A percentile compares a stretch with the other conserved stretches of the same genome.
phyloP scores from a whole-genome alignment of 2,329 filamentous ascomycete species.

The Penicillium sp. region DNA sequence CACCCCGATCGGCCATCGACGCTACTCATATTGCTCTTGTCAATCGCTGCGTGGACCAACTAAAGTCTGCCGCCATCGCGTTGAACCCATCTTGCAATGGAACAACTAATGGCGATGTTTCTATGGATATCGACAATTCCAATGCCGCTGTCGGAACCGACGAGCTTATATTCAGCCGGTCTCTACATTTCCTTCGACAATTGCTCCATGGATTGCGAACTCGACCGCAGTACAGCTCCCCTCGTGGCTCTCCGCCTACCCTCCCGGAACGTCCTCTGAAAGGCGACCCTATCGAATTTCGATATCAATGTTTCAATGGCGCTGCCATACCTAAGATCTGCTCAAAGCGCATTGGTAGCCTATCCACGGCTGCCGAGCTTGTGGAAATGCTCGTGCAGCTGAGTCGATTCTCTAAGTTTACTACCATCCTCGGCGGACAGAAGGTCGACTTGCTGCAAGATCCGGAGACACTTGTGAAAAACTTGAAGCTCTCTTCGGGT shows the following conservation, averaged over 20 bases:
- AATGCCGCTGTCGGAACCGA: constrained; percentile 53
- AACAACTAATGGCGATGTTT: constrained; percentile 47
- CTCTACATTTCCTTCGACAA: constrained; percentile 64
- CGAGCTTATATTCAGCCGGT: constrained; percentile 65
- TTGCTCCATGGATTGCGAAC: constrained; percentile 58
- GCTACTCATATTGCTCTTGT: constrained; percentile 68
- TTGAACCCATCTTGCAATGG: constrained; percentile 53
- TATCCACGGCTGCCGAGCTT: constrained; percentile 69
- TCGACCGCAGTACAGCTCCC: constrained; percentile 58
- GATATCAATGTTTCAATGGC: constrained; percentile 71
- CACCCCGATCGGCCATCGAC: constrained; percentile 49
- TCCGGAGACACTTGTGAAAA: constrained; percentile 62
- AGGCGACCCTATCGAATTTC: constrained; percentile 65
- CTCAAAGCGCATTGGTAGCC: constrained; percentile 63
- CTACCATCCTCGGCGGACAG: constrained; percentile 67
- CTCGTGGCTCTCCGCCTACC: constrained; percentile 60
- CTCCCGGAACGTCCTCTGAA: constrained; percentile 54
- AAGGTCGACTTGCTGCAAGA: constrained; percentile 61
- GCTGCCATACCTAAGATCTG: constrained; percentile 59
- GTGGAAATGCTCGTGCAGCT: constrained; percentile 64
- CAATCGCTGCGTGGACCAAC: constrained; percentile 68
- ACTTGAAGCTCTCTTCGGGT: constrained; percentile 64
- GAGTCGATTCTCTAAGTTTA: constrained; percentile 74
- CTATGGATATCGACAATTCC: constrained; percentile 52
- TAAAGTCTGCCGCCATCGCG: constrained; percentile 61